These are phyloP conservation scores for Lignosus rhinocerotis DNA, from an alignment of 1,284 basidiomycete species.

Conservation along the genomic window DNA sequence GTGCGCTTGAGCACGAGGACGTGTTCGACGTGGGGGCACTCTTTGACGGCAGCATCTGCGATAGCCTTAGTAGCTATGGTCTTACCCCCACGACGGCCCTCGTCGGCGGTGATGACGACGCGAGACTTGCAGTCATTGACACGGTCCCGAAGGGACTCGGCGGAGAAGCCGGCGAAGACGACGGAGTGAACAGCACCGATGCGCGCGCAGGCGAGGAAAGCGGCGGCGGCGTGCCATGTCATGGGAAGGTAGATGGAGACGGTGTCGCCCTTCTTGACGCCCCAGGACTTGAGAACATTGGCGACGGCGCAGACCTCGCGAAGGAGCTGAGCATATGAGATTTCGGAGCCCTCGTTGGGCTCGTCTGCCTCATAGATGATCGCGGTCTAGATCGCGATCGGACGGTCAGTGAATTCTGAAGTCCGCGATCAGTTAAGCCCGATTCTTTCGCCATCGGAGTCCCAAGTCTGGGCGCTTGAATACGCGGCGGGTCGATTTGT, in stretches of 20 bases:
- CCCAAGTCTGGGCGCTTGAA: too few species aligned
- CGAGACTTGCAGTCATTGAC: constrained; percentile 88
- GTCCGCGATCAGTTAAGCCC: too few species aligned
- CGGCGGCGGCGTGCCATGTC: constrained; percentile 92
- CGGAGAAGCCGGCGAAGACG: constrained; percentile 96
- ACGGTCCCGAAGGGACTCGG: constrained; percentile 95
- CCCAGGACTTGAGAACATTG: constrained; percentile 89
- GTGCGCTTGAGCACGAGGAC: constrained; percentile 91
- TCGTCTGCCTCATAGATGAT: constrained; percentile 99
- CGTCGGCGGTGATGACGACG: constrained; percentile 95
- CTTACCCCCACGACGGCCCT: constrained; percentile 94
- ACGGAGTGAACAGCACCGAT: constrained; percentile 99
- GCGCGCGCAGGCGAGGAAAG: constrained; percentile 96
- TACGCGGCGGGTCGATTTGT: too few species aligned
- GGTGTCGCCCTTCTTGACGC: constrained; percentile 96
- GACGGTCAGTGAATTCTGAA: not conserved
- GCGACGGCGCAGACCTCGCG: constrained; percentile 89
- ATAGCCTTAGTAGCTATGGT: constrained; percentile 95
- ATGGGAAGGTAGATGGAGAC: constrained; percentile 90
- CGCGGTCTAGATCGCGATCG: constrained; percentile 56
- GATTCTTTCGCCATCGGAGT: too few species aligned
- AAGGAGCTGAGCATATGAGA: constrained; percentile 86
- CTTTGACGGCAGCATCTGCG: constrained; percentile 89
- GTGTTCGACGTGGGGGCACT: constrained; percentile 86
- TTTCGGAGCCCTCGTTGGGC: constrained; percentile 76